Conservation (phyloP, 202 grass and related monocot species). For the Bolboschoenoplectus hybrid region DNA sequence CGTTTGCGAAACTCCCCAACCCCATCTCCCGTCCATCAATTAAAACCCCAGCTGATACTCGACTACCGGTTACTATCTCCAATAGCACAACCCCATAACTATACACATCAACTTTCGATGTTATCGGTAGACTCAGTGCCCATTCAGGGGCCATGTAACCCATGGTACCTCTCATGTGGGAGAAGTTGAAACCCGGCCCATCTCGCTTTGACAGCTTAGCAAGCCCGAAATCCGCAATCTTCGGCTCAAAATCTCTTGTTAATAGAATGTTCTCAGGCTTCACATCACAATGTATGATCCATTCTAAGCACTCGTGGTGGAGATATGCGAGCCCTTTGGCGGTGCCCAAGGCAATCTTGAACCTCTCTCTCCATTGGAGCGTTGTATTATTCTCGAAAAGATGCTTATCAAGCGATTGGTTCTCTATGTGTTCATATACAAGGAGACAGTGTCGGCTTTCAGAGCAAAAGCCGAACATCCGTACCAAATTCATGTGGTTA, state of each 20-base stretch:
- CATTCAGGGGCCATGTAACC: constrained; percentile 87
- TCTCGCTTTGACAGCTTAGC: constrained; percentile 68
- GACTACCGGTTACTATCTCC: constrained; percentile 59
- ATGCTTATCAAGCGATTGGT: constrained; percentile 64
- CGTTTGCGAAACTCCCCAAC: constrained; percentile 43
- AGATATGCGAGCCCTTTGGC: constrained; percentile 72
- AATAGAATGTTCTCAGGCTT: constrained; percentile 84
- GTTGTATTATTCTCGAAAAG: constrained; percentile 46
- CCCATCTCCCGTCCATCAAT: constrained; percentile 50
- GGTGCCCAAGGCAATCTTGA: constrained; percentile 65
- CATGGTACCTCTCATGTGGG: constrained; percentile 66
- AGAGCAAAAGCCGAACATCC: constrained; percentile 64
- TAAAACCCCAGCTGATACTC: constrained; percentile 49
- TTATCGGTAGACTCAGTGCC: constrained; percentile 57
- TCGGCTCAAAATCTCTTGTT: constrained; percentile 67
- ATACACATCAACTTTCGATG: constrained; percentile 76
- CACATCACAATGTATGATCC: constrained; percentile 78
- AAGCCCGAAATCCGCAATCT: constrained; percentile 73
- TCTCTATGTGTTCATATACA: constrained; percentile 64
- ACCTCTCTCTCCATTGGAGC: constrained; percentile 59
- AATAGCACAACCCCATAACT: constrained; percentile 75
- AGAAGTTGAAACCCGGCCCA: constrained; percentile 49
- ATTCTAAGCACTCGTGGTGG: constrained; percentile 83
- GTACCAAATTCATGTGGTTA: constrained; percentile 72
- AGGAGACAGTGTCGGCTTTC: constrained; percentile 52